Evolutionary conservation across 768 basidiomycete genomes (phyloP).

Genomic region (Austroboletus eburneus): DNA sequence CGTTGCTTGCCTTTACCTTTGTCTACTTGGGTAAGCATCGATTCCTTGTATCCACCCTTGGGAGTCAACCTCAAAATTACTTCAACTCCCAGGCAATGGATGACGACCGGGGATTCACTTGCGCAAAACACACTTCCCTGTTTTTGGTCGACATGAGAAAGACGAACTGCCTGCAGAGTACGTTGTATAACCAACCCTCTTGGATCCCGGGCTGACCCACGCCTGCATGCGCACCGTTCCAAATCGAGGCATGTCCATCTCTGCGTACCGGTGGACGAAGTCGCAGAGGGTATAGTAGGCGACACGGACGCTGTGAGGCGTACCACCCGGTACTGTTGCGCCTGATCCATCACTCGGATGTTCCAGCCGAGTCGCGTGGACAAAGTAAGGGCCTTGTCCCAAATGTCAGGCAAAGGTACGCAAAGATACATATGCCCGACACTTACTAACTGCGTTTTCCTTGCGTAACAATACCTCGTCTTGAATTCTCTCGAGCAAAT

Average conservation of each 20-base stretch:
- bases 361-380: constrained; percentile 14
- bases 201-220: constrained; percentile 40
- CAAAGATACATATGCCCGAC: background rate
- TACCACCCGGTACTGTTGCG: constrained; percentile 21
- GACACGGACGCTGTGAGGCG: constrained; percentile 18
- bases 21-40: background rate
- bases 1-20: constrained; percentile 15
- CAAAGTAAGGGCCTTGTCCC: constrained; percentile 28
- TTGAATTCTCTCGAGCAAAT: constrained; percentile 40
- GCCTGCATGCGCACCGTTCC: constrained; percentile 35
- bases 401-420: constrained; percentile 3
- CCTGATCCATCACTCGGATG: constrained; percentile 10
- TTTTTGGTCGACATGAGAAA: constrained; percentile 1
- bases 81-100: constrained; percentile 27
- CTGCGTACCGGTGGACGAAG: constrained; percentile 34
- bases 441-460: constrained; percentile 22
- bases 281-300: constrained; percentile 28
- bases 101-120: constrained; percentile 13
- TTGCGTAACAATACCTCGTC: constrained; percentile 21
- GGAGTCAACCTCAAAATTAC: constrained; percentile 22
- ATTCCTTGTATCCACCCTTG: constrained; percentile 21
- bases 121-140: constrained; percentile 27
- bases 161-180: background rate
- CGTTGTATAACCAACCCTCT: constrained; percentile 25
- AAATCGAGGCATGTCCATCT: constrained; percentile 30